Conservation (phyloP, 2,329 filamentous ascomycete genomes). For the Escovopsis sp. region DNA sequence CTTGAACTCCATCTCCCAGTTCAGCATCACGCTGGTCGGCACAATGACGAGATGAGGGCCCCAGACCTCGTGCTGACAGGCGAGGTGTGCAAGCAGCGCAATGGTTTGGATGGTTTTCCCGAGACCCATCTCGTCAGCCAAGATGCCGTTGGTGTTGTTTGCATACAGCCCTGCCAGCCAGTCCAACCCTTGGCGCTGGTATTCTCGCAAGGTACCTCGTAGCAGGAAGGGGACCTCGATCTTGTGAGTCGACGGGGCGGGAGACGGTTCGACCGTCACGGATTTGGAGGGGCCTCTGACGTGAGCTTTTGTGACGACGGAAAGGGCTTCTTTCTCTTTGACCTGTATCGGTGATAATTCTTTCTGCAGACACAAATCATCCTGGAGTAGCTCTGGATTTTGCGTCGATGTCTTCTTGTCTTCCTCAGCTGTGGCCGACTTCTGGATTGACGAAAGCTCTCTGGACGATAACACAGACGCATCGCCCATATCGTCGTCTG, state of each 20-base stretch:
- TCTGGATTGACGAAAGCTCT: neutral
- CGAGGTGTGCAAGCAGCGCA: constrained; percentile 79
- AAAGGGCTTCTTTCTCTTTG: neutral
- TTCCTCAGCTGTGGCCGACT: neutral
- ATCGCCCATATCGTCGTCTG: constrained; percentile 15
- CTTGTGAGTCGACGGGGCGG: constrained; percentile 29
- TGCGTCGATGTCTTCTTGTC: neutral
- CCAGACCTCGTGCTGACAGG: constrained; percentile 83
- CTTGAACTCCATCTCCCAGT: constrained; percentile 99
- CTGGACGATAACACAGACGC: neutral
- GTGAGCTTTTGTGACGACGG: constrained; percentile 3
- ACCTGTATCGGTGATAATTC: neutral
- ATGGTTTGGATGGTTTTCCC: constrained; percentile 99
- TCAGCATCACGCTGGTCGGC: constrained; percentile 94
- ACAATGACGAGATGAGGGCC: constrained; percentile 92
- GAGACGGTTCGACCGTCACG: constrained; percentile 22
- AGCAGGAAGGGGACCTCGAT: constrained; percentile 70
- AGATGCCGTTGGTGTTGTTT: constrained; percentile 85
- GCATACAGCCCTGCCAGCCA: constrained; percentile 91
- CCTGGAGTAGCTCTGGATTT: neutral
- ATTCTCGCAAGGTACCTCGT: constrained; percentile 80
- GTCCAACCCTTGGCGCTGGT: constrained; percentile 92
- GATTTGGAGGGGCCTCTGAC: constrained; percentile 11
- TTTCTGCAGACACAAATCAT: no score
- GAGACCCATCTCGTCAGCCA: constrained; percentile 96